Evolutionary conservation across 2,329 filamentous ascomycete species (phyloP), one percentile per base, ranked within the genome.

Genomic region (Penicillium sp.): DNA sequence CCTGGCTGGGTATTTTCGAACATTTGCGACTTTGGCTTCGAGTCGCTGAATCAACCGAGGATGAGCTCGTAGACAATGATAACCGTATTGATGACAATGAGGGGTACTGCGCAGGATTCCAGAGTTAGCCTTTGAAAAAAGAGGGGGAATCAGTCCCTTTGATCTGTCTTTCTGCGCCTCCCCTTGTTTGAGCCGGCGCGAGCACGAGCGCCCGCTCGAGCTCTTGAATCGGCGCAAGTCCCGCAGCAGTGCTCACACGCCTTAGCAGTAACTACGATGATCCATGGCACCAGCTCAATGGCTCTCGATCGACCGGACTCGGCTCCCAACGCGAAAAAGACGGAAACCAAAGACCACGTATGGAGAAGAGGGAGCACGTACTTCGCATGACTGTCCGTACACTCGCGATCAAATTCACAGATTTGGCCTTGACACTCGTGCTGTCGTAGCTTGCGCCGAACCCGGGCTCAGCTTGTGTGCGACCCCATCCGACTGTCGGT

Each of bases 361-460:
- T 28, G 12, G 26, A 12, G 26, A 1, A 35, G 39, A 39, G 7
- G 39, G 13, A 13, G 39, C 12, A 81, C 84, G 50, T 79, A 96
- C 90, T 90, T 75, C 91, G 82, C 88, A 95, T 95, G 46, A 97
- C 76, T 49, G 88, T 95, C 69, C 91, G 79, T 59, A 96, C 85
- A 63, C 88, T 93, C 33, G 88, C 87, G 57, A 97, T 93, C 62
- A 97, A 73, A 67, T 95, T 90, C 61, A 96, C 85, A 37, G 90
- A 78, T 69, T 93, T 93, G 44, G 85, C 85, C 71, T 93, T 91
- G 61, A 95, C 78, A 70, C 88, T 90, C 55, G 83, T 79, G 58
- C 88, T 86, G 59, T 87, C 80, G 57, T 77, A 75, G 62, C 78
- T 73, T 56, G 83, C 74, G 60, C 90, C 89, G 67, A 95, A 95